Percentiles rank a stretch among this genome's conserved stretches.
phyloP scores from a whole-genome alignment of 176 grass and related monocot species.

The Rhipidocladum racemiflorum region DNA sequence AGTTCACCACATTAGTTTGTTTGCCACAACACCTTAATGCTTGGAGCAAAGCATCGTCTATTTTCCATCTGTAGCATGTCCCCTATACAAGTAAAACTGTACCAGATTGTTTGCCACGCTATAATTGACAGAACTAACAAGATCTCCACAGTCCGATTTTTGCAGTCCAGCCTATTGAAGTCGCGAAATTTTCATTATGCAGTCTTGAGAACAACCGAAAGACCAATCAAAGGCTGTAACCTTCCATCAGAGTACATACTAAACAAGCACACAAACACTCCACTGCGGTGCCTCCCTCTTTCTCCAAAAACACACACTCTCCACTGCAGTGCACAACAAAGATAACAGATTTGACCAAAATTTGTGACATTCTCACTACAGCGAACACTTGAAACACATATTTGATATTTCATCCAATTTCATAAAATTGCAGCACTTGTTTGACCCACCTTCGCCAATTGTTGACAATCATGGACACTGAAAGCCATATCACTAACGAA shows the following conservation, averaged over 20 bases:
- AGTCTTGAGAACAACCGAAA: not conserved
- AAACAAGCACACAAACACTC: not conserved
- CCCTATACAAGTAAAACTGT: not conserved
- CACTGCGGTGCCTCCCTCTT: not conserved
- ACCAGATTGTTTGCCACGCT: not conserved
- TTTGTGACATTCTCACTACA: not conserved
- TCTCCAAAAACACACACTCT: not conserved
- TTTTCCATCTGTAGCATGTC: not conserved
- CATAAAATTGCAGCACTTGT: not conserved
- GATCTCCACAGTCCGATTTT: not conserved
- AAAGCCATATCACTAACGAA: not conserved
- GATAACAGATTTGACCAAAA: not conserved
- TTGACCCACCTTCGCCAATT: not conserved
- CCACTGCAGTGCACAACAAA: not conserved
- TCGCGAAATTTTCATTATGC: not conserved
- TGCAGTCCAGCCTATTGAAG: not conserved
- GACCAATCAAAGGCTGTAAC: not conserved
- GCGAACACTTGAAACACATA: not conserved
- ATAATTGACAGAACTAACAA: not conserved
- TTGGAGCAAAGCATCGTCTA: not conserved
- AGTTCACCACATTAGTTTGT: not conserved
- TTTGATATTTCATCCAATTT: slow-evolving; percentile 1
- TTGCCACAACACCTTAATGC: not conserved
- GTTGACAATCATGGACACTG: not conserved
- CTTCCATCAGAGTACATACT: not conserved